These are phyloP conservation scores for Sporothrix euskadiensis DNA, from an alignment of 2,329 filamentous ascomycete species.

Conservation along the genomic window DNA sequence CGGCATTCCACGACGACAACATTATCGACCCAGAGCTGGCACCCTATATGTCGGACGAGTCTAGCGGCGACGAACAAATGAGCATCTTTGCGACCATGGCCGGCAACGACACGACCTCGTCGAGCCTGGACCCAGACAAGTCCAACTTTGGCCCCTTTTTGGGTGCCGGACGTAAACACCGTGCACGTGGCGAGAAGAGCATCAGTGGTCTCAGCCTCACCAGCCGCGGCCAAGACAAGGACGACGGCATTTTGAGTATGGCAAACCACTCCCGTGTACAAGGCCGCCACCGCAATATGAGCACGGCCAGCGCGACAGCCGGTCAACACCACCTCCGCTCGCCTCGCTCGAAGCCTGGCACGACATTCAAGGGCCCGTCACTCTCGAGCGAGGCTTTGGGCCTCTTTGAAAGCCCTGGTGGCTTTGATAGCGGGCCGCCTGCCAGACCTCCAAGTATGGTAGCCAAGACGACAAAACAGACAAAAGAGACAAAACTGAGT, in stretches of 20 bases:
- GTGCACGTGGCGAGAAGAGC: slow-evolving; percentile 75
- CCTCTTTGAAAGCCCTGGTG: slow-evolving; percentile 47
- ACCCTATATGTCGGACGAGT: slow-evolving; percentile 93
- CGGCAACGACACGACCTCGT: slow-evolving; percentile 62
- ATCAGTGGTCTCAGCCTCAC: slow-evolving; percentile 68
- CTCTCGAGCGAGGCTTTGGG: slow-evolving; percentile 55
- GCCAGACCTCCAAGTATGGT: not conserved
- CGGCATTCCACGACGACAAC: slow-evolving; percentile 97
- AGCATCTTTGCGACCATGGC: slow-evolving; percentile 77
- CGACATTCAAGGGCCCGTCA: slow-evolving; percentile 57
- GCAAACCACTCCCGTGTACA: slow-evolving; percentile 60
- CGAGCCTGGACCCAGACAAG: slow-evolving; percentile 73
- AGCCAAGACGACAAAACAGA: slow-evolving; percentile 61
- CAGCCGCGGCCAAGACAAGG: slow-evolving; percentile 69
- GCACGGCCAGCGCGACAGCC: slow-evolving; percentile 67
- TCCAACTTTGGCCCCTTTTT: slow-evolving; percentile 71
- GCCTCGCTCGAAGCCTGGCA: slow-evolving; percentile 63
- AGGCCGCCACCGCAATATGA: slow-evolving; percentile 76
- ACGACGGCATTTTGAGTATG: slow-evolving; percentile 54
- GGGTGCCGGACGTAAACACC: slow-evolving; percentile 72
- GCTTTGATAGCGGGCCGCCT: slow-evolving; percentile 50
- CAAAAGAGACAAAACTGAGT: slow-evolving; percentile 84
- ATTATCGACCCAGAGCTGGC: slow-evolving; percentile 97
- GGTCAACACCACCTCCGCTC: slow-evolving; percentile 68
- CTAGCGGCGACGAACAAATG: slow-evolving; percentile 88